Evolutionary conservation across 257 asterid species (phyloP), one percentile per base, ranked within the genome.

Genomic region (Primulina tabacum): DNA sequence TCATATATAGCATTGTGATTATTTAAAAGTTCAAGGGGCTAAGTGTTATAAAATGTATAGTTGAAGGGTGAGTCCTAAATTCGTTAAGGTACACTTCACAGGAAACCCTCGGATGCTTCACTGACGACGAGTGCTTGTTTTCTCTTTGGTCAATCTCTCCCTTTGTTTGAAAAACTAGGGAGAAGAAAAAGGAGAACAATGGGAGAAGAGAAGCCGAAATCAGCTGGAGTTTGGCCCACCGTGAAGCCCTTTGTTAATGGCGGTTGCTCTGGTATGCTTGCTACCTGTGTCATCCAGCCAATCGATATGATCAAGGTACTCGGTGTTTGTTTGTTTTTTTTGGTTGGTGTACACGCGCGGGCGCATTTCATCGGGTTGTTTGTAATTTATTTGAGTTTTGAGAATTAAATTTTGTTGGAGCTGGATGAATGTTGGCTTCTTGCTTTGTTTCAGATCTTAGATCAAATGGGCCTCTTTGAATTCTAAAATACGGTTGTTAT

Each of bases 241-340:
- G 92, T 93, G 56, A 90, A 90, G 89, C 98, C 98, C 7, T 93
- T 93, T 73, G 76, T 87, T 24, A 93, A 93, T 77, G 97, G 98
- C 53, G 98, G 99, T 20, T 78, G 85, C 61, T 87, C 99, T 21
- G 99, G 99, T 43, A 93, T 93, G 99, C 96, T 90, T 33, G 97
- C 97, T 11, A 93, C 99, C 55, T 90, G 96, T 68, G 96, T 89
- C 73, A 87, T 93, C 76, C 99, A 93, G 56, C 99, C 99, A 59
- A 80, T 93, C 76, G 99, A 93, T 75, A 93, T 93, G 99, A 82
- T 93, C 77, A 93, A 93, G 99, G 99, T 93, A 64, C 37, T 4
- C 6, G 37, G 6, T 33, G 37, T 33, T 33, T 33, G 7, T 33
- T 33, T 33, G 11, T 35, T 35, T 33, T 10, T 35, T 35, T 35